Evolutionary conservation across 352 stramenopile genomes (phyloP).

Genomic region (Thalassiosira hispida): DNA sequence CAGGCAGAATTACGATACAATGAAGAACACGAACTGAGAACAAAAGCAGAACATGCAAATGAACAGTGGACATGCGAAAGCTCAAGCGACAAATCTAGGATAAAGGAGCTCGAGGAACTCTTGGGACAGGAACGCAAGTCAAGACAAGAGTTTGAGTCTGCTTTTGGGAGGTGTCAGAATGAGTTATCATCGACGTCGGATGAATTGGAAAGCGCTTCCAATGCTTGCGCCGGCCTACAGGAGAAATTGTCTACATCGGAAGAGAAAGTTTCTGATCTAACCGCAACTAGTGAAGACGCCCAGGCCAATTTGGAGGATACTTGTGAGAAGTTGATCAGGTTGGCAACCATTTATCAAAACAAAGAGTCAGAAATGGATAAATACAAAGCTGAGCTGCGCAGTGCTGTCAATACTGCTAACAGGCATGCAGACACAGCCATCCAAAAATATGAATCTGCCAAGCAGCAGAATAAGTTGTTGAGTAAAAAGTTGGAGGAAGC

Average conservation of each 20-base stretch:
- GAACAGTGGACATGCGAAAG: constrained; percentile 33
- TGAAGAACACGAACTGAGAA: constrained; percentile 34
- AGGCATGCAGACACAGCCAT: constrained; percentile 45
- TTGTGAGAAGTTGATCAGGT: constrained; percentile 55
- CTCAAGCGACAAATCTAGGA: constrained; percentile 29
- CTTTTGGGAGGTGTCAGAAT: constrained; percentile 30
- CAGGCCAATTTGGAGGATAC: constrained; percentile 59
- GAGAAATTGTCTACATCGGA: constrained; percentile 64
- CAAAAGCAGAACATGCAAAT: constrained; percentile 28
- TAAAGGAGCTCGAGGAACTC: constrained; percentile 52
- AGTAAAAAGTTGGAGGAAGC: constrained; percentile 47
- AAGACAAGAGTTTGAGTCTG: constrained; percentile 20
- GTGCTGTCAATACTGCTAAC: constrained; percentile 39
- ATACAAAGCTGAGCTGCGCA: constrained; percentile 46
- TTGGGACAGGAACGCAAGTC: constrained; percentile 47
- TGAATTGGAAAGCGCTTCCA: constrained; percentile 41
- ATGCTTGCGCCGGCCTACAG: constrained; percentile 28
- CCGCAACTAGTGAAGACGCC: constrained; percentile 54
- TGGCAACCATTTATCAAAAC: constrained; percentile 63
- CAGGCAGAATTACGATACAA: constrained; percentile 35
- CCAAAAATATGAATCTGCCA: constrained; percentile 44
- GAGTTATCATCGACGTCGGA: constrained; percentile 39
- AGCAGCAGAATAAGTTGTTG: constrained; percentile 38
- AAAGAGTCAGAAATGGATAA: constrained; percentile 63
- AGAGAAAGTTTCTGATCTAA: constrained; percentile 57